Evolutionary conservation across 2,329 filamentous ascomycete genomes (phyloP).

Genomic region (Cercospora sojina): DNA sequence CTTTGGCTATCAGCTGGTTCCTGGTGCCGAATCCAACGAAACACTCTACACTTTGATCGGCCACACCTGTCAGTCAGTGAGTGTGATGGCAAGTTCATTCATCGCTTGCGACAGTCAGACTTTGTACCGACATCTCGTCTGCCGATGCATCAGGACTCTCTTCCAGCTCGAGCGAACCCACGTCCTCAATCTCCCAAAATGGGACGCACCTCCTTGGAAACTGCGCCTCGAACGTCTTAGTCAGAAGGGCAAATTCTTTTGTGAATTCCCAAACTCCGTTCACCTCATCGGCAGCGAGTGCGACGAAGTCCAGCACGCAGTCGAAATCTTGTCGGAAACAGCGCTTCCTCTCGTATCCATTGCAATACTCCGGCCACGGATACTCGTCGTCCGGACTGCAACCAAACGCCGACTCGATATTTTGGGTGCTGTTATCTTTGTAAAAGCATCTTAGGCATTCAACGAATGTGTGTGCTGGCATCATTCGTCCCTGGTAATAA

Average conservation of each 20-base stretch:
- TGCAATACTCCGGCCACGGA: background rate
- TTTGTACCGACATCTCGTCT: background rate
- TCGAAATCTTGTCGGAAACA: background rate
- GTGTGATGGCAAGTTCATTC: background rate
- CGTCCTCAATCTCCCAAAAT: background rate
- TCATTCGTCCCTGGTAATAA: background rate
- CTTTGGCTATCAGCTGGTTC: conserved; percentile 34
- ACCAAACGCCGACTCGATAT: background rate
- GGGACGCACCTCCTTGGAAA: background rate
- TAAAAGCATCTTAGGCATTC: background rate
- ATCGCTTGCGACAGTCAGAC: background rate
- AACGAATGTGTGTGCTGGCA: background rate
- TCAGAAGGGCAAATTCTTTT: background rate
- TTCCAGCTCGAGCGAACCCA: background rate
- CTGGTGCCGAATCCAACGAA: conserved; percentile 22
- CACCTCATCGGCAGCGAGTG: background rate
- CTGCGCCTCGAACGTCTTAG: too few species aligned
- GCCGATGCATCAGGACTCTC: background rate
- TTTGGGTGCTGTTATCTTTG: background rate
- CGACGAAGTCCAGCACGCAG: background rate
- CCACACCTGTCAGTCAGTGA: background rate
- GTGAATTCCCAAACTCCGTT: background rate
- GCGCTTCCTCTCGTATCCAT: background rate
- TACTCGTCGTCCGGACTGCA: background rate
- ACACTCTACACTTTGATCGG: background rate